A percentile compares a stretch with the other conserved stretches of the same genome.
These are phyloP conservation scores for Nicotiana undulata DNA, from an alignment of 257 asterid genomes.

Conservation along the genomic window DNA sequence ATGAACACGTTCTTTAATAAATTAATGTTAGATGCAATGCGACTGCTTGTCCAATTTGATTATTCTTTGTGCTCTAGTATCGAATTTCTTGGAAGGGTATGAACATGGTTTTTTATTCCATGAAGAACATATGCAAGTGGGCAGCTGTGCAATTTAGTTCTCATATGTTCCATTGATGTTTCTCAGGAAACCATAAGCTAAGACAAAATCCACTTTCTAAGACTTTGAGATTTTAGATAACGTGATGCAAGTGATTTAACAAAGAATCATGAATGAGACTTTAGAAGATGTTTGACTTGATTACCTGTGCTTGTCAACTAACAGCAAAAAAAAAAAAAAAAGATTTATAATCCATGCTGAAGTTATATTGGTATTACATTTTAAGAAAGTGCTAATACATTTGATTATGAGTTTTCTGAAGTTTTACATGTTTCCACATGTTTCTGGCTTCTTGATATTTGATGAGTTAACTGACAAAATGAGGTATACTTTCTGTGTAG, in stretches of 20 bases:
- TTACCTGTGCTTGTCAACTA: not conserved
- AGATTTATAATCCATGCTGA: not conserved
- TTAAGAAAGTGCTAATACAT: not conserved
- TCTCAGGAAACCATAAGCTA: not conserved
- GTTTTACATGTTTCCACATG: not conserved
- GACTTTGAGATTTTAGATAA: not conserved
- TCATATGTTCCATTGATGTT: not conserved
- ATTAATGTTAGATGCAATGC: slow-evolving; percentile 8
- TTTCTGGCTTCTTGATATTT: not conserved
- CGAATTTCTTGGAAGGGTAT: slow-evolving; percentile 1
- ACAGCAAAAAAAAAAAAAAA: not conserved
- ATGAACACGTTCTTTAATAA: slow-evolving; percentile 5
- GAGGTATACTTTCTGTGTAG: not conserved
- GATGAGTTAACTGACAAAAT: not conserved
- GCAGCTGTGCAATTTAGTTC: not conserved
- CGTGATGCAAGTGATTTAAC: not conserved
- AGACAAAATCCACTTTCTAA: not conserved
- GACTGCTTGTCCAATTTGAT: not conserved
- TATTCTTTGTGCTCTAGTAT: not conserved
- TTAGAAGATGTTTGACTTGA: not conserved
- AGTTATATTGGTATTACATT: not conserved
- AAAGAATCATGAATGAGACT: not conserved
- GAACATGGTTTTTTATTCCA: not conserved
- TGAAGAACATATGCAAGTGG: not conserved
- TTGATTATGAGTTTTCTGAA: not conserved